Evolutionary conservation across 352 stramenopile genomes (phyloP), one percentile per base, ranked within the genome.

Genomic region (Phytophthora boehmeriae): DNA sequence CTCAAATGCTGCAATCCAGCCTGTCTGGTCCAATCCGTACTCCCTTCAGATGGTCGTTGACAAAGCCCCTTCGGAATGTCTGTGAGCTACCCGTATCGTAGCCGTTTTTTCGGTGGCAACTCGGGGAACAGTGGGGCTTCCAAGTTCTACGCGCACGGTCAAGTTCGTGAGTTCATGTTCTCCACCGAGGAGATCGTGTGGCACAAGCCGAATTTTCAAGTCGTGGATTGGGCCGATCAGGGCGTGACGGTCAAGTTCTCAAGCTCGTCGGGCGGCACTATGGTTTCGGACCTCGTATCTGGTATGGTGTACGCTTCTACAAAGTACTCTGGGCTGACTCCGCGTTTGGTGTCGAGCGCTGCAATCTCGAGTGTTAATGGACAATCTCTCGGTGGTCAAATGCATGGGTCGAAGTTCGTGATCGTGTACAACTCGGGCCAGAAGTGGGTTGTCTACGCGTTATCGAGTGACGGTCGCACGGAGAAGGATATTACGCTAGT

Each of bases 21-120:
- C 79, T 17, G 68, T 83, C 50, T 89, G 82, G 78, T 70, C 73
- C 38, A 89, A 89, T 43, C 81, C 81, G 35, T 87, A 86, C 55
- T 70, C 75, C 9, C 46, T 85, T 20, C 73, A 78, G 28, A 61
- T 77, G 54, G 65, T 75, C 14, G 54, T 69, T 20, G 64, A 79
- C 56, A 66, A 68, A 22, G 69, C 73, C 14, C 75, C 2, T 88
- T 74, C 42, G 79, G 78, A 13, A 64, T 92, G 49, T 67, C 73
- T 1, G 53, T 84, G 22, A 85, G 56, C 51, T 90, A 92, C 35
- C 76, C 80, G 59, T 83, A 77, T 63, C 58, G 58, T 34, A 83
- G 61, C 36, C 80, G 83, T 32, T 73, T 85, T 19, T 81, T 63
- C 34, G 78, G 76, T 38, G 79, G 75, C 10, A 75, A 25, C 27